Evolutionary conservation across 2,329 filamentous ascomycete species (phyloP), one percentile per base, ranked within the genome.

Genomic region (Fusarium piperis): DNA sequence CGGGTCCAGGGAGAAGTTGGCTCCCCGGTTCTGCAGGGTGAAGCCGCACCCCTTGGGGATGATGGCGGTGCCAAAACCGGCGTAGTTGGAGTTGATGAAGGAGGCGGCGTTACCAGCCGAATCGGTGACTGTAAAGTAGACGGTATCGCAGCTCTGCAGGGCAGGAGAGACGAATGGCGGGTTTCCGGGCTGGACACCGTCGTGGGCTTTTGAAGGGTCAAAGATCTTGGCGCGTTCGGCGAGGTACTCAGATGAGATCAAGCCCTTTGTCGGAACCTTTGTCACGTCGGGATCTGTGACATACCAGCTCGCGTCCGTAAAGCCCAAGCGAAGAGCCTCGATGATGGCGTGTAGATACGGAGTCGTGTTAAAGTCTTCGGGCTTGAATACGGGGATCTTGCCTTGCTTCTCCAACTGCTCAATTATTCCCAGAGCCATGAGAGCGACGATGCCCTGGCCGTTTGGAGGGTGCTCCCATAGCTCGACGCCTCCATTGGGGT

Each of bases 391-490:
- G 0, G 92, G 90, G 65, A 98, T 94, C 75, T 90, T 90, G 39
- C 92, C 92, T 16, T 87, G 84, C 65, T 90, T 89, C 81, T 97
- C 94, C 2, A 98, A 87, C 78, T 95, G 91, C 79, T 98, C 91
- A 55, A 99, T 85, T 72, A 98, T 97, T 2, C 96, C 96, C 1
- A 99, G 85, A 0, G 96, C 93, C 92, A 98, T 97, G 33, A 98
- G 85, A 0, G 96, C 96, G 3, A 98, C 93, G 71, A 98, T 95
- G 2, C 96, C 96, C 82, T 98, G 96, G 0, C 96, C 95, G 76
- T 98, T 98, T 10, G 96, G 96, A 36, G 95, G 95, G 79, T 98
- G 95, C 78, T 99, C 96, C 95, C 95, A 98, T 1, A 99, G 85
- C 78, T 97, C 91, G 44, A 98, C 87, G 11, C 90, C 90, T 13